Base-by-base conservation (phyloP, 129 eudicot species). In the Daucus carota region DNA sequence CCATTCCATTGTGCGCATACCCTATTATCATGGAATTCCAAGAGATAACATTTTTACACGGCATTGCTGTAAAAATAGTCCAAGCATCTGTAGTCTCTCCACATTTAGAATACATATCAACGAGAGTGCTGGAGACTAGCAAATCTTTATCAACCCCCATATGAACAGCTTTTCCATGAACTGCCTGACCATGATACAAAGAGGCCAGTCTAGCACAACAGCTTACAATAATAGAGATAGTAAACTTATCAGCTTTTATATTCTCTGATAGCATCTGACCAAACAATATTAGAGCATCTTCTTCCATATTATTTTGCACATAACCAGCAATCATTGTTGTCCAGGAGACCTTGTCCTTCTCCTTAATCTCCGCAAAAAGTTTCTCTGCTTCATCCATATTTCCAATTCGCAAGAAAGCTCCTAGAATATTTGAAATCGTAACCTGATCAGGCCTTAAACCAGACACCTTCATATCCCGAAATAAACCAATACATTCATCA, bases 21-120 rank as follows among this genome's bases (percentile, higher is more conserved):
- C 85, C 88, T 63, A 81, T 65, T 68, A 87, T 82, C 92, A 87
- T 82, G 20, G 88, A 82, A 80, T 87, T 87, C 88, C 88, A 87
- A 20, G 88, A 72, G 59, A 87, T 83, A 1, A 76, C 68, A 24
- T 83, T 82, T 85, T 84, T 87, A 8, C 76, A 11, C 38, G 15
- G 66, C 62, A 85, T 80, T 28, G 29, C 41, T 48, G 72, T 52
- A 67, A 87, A 87, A 44, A 85, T 34, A 42, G 62, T 75, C 33
- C 72, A 76, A 18, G 92, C 87, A 34, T 77, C 68, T 48, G 18
- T 40, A 50, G 77, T 85, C 75, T 80, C 81, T 66, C 88, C 92
- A 62, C 92, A 82, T 73, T 87, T 88, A 33, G 85, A 79, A 78
- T 88, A 88, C 89, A 85, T 88, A 62, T 85, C 87, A 63, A 88